These are phyloP conservation scores for Cryptosporidium xiaoi DNA, from an alignment of 169 alveolate species.

Conservation along the genomic window DNA sequence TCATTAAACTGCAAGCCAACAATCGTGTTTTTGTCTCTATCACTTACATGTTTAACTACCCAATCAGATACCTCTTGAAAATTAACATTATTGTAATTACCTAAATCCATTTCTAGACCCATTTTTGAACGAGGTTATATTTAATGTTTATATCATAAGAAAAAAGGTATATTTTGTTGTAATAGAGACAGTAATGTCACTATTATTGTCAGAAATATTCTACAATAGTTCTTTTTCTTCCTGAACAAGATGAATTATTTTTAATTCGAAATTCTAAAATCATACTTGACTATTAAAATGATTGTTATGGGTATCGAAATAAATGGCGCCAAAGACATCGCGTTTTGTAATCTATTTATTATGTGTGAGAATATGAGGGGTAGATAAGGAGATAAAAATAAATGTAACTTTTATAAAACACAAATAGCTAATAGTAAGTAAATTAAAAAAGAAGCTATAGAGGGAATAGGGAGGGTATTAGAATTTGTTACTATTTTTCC, in stretches of 20 bases:
- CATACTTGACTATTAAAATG: neutral
- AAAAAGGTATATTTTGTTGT: too few species aligned
- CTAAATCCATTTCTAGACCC: conserved; percentile 20
- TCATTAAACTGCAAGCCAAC: conserved; percentile 38
- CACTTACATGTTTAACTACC: neutral
- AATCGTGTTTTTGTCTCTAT: neutral
- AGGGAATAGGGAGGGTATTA: too few species aligned
- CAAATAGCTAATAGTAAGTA: too few species aligned
- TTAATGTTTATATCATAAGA: too few species aligned
- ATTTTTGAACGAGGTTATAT: neutral
- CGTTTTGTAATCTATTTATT: conserved; percentile 61
- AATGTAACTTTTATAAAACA: too few species aligned
- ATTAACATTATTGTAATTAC: conserved; percentile 4
- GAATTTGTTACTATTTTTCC: too few species aligned
- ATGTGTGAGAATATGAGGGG: conserved; percentile 57
- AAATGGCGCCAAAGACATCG: conserved; percentile 41
- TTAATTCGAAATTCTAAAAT: neutral
- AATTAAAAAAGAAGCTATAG: too few species aligned
- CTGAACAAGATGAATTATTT: neutral
- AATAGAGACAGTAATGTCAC: too few species aligned
- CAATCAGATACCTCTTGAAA: neutral
- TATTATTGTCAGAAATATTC: too few species aligned
- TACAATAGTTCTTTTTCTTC: too few species aligned
- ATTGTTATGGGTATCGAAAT: conserved; percentile 10
- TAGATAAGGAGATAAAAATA: neutral